Percentiles rank a stretch among this genome's conserved stretches.
Evolutionary conservation across 306 rosid species (phyloP).

Genomic region (Cicer judaicum): DNA sequence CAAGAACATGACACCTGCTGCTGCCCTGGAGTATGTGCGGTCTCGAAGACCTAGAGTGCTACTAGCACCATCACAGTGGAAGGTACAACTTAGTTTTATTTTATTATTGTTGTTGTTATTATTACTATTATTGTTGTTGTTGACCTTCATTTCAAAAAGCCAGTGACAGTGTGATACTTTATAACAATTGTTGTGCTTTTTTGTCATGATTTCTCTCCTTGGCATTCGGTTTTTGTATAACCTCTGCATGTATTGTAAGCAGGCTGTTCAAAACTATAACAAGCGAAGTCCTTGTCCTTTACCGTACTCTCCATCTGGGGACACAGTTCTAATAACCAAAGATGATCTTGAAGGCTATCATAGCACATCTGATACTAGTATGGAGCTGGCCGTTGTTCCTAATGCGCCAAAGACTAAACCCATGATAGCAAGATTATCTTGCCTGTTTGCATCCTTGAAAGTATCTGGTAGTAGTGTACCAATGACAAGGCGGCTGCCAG

Average conservation of each 20-base stretch:
- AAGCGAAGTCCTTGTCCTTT: slow-evolving; percentile 47
- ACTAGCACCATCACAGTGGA: slow-evolving; percentile 94
- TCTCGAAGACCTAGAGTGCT: slow-evolving; percentile 90
- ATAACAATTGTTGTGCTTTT: slow-evolving; percentile 1
- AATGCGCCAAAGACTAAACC: slow-evolving; percentile 64
- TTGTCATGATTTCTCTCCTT: slow-evolving; percentile 12
- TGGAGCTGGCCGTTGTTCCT: slow-evolving; percentile 67
- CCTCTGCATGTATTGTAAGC: slow-evolving; percentile 38
- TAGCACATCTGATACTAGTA: slow-evolving; percentile 53
- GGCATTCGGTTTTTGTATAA: slow-evolving; percentile 27
- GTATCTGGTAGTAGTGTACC: slow-evolving; percentile 64
- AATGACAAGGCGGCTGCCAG: slow-evolving; percentile 69
- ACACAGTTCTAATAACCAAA: slow-evolving; percentile 85
- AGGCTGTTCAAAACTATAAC: slow-evolving; percentile 92
- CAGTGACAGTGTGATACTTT: background rate
- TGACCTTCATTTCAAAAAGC: slow-evolving; percentile 6
- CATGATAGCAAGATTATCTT: slow-evolving; percentile 84
- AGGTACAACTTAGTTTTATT: slow-evolving; percentile 53
- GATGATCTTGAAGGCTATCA: slow-evolving; percentile 96
- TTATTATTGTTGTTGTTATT: background rate
- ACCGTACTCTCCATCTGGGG: slow-evolving; percentile 74
- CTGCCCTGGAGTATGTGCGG: slow-evolving; percentile 85
- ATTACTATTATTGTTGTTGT: background rate
- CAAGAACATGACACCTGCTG: slow-evolving; percentile 85
- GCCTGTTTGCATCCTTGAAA: slow-evolving; percentile 82